Evolutionary conservation across 2,329 filamentous ascomycete species (phyloP).

Genomic region (Sporothrix mexicana): DNA sequence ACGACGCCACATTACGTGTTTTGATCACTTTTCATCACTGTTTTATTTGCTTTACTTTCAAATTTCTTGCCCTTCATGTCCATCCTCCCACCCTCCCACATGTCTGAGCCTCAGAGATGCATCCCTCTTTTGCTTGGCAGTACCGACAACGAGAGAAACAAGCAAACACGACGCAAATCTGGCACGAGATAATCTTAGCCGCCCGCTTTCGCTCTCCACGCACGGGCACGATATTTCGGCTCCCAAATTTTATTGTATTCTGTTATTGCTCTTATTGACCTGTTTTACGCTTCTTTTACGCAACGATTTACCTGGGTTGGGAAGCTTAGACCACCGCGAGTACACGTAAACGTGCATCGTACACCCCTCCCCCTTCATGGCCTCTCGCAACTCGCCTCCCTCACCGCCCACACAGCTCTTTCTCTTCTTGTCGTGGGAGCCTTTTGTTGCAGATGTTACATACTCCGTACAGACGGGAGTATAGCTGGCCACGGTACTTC

Average conservation of each 20-base stretch:
- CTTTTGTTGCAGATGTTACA: neutral
- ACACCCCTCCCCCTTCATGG: neutral
- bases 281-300: slow-evolving; percentile 14
- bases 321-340: slow-evolving; percentile 1
- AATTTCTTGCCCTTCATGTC: neutral
- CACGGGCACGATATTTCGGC: no score
- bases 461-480: neutral
- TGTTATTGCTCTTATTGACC: neutral
- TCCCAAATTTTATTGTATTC: neutral
- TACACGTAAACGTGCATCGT: neutral
- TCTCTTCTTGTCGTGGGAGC: neutral
- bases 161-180: neutral
- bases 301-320: slow-evolving; percentile 8
- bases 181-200: slow-evolving; percentile 6
- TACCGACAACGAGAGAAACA: neutral
- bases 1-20: slow-evolving; percentile 24
- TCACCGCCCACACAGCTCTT: neutral
- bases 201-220: neutral
- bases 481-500: neutral
- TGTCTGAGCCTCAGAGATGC: neutral
- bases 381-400: neutral
- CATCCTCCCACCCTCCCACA: neutral
- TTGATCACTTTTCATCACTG: no score
- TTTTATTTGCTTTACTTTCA: neutral
- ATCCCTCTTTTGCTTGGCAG: neutral